Conservation (phyloP, 331 rosid genomes). For the Pyrus hybrid region DNA sequence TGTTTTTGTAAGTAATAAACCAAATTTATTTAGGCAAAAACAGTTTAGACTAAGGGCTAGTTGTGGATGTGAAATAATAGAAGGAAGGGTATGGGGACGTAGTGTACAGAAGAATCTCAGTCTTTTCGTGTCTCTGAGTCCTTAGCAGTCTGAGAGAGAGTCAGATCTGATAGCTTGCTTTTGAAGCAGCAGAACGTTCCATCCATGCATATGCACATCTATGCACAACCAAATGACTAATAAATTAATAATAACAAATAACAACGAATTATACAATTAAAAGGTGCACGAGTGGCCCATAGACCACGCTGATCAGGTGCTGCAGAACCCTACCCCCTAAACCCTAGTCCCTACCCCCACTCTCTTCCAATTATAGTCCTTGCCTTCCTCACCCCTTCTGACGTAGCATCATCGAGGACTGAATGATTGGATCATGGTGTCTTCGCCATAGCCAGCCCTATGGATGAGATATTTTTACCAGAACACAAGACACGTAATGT, state of each 20-base stretch:
- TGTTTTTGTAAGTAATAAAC: too few species aligned
- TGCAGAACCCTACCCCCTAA: conserved; percentile 6
- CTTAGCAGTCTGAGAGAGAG: conserved; percentile 3
- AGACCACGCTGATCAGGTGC: conserved; percentile 42
- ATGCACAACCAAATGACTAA: neutral
- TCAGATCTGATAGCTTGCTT: conserved; percentile 16
- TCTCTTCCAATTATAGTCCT: neutral
- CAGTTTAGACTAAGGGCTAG: neutral
- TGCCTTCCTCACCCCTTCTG: neutral
- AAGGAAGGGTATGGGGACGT: conserved; percentile 3
- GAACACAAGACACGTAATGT: too few species aligned
- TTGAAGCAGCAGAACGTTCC: conserved; percentile 38
- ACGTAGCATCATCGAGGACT: conserved; percentile 4
- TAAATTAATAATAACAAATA: neutral
- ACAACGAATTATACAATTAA: neutral
- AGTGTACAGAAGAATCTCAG: conserved; percentile 28
- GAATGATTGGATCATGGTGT: conserved; percentile 9
- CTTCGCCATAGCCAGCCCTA: neutral
- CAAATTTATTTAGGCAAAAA: neutral
- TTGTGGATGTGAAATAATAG: neutral
- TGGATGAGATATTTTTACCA: too few species aligned
- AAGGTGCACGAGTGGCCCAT: conserved; percentile 34
- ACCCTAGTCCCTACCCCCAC: neutral
- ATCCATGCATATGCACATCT: conserved; percentile 31
- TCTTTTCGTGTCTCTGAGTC: conserved; percentile 1